Conservation (phyloP, 1,284 basidiomycete species). For the Xanthoconium separans region DNA sequence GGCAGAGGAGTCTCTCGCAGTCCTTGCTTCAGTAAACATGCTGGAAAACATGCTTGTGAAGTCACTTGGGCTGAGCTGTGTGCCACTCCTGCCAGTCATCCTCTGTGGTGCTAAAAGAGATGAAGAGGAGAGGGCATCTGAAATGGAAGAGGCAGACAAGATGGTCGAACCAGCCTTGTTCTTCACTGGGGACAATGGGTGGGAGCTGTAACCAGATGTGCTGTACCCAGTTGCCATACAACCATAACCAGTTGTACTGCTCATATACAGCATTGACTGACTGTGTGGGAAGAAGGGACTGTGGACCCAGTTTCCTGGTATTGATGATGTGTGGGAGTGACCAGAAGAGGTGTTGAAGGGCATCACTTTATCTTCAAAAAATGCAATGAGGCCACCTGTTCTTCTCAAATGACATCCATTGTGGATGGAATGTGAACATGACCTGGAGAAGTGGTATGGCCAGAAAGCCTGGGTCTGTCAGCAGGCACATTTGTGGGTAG, state of each 20-base stretch:
- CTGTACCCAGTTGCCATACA: constrained; percentile 32
- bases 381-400: constrained; percentile 68
- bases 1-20: constrained; percentile 17
- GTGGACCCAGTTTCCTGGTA: constrained; percentile 50
- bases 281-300: constrained; percentile 50
- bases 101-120: constrained; percentile 42
- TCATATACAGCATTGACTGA: constrained; percentile 42
- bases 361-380: constrained; percentile 59
- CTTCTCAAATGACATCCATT: constrained; percentile 40
- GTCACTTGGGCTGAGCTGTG: constrained; percentile 33
- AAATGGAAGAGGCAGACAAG: constrained; percentile 23
- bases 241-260: constrained; percentile 30
- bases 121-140: constrained; percentile 34
- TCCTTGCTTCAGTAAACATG: constrained; percentile 32
- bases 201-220: constrained; percentile 35
- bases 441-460: constrained; percentile 27
- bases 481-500: constrained; percentile 34
- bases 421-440: constrained; percentile 26
- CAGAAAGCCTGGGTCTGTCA: constrained; percentile 43
- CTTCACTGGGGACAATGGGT: constrained; percentile 48
- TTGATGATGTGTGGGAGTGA: constrained; percentile 53
- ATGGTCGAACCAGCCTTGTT: constrained; percentile 37
- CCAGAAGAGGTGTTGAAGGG: constrained; percentile 33
- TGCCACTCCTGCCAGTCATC: constrained; percentile 24
- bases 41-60: constrained; percentile 35